Evolutionary conservation across 2,329 filamentous ascomycete species (phyloP).

Genomic region (Aspergillus sp.): DNA sequence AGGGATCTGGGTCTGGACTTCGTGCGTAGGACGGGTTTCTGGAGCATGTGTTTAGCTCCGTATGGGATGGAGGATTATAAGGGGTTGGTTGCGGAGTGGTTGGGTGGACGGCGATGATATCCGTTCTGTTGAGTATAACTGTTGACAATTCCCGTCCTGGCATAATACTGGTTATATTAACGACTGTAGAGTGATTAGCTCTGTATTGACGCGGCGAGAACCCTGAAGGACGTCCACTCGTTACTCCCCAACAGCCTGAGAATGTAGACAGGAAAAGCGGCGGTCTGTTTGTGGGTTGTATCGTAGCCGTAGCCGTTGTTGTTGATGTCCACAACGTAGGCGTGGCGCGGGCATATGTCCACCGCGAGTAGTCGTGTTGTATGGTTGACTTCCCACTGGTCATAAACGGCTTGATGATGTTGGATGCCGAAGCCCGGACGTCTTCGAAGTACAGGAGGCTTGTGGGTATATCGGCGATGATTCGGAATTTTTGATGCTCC

Average conservation of each 20-base stretch:
- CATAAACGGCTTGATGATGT: constrained; percentile 1
- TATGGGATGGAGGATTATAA: constrained; percentile 34
- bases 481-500: not conserved
- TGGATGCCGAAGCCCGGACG: not conserved
- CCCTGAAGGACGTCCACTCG: constrained; percentile 2
- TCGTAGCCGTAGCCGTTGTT: constrained; percentile 5
- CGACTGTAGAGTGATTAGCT: too few species aligned
- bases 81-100: constrained; percentile 35
- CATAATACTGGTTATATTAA: too few species aligned
- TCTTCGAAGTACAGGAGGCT: not conserved
- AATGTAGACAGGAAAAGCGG: constrained; percentile 3
- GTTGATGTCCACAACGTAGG: constrained; percentile 4
- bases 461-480: not conserved
- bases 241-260: not conserved
- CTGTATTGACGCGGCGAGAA: too few species aligned
- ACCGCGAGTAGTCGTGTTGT: constrained; percentile 2
- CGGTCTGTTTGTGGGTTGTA: constrained; percentile 3
- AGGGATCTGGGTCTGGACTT: constrained; percentile 54
- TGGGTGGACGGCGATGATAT: constrained; percentile 24
- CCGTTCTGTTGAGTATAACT: not conserved
- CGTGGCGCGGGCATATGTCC: constrained; percentile 5
- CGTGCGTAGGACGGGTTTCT: constrained; percentile 22
- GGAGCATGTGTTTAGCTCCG: constrained; percentile 27
- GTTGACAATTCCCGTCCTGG: constrained; percentile 1
- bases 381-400: constrained; percentile 1